Conservation (phyloP, 2,329 filamentous ascomycete species). For the Venturia nashicola region DNA sequence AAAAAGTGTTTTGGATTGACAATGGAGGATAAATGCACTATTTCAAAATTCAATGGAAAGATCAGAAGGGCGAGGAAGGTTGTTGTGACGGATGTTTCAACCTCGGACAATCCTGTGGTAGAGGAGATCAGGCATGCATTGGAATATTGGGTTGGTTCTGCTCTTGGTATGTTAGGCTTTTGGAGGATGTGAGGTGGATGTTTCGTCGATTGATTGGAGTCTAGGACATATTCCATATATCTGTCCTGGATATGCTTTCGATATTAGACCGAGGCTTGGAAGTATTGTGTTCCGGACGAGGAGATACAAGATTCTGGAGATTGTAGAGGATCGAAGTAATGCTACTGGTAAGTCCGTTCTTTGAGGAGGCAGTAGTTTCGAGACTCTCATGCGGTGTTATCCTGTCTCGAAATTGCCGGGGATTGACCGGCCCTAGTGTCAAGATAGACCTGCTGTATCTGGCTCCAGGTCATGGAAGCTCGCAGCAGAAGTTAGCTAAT, state of each 20-base stretch:
- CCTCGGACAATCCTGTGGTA: slow-evolving; percentile 25
- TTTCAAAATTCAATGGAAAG: slow-evolving; percentile 39
- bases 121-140: slow-evolving; percentile 13
- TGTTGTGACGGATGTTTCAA: slow-evolving; percentile 47
- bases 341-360: neutral
- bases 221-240: slow-evolving; percentile 54
- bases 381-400: neutral
- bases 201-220: neutral
- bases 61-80: slow-evolving; percentile 47
- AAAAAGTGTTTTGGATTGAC: slow-evolving; percentile 62
- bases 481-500: neutral
- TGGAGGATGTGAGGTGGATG: neutral
- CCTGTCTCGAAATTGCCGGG: neutral
- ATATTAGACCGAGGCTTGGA: slow-evolving; percentile 36
- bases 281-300: slow-evolving; percentile 44
- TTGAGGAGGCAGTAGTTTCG: neutral
- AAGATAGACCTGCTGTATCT: neutral
- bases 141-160: neutral
- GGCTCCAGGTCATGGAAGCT: neutral
- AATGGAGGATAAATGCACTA: slow-evolving; percentile 55
- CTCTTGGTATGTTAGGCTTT: slow-evolving; percentile 7
- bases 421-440: neutral
- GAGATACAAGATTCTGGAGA: slow-evolving; percentile 47
- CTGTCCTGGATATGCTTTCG: slow-evolving; percentile 58
- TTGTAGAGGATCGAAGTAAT: slow-evolving; percentile 27